Base-by-base conservation (phyloP, 768 basidiomycete species). In the Lactarius indigo region DNA sequence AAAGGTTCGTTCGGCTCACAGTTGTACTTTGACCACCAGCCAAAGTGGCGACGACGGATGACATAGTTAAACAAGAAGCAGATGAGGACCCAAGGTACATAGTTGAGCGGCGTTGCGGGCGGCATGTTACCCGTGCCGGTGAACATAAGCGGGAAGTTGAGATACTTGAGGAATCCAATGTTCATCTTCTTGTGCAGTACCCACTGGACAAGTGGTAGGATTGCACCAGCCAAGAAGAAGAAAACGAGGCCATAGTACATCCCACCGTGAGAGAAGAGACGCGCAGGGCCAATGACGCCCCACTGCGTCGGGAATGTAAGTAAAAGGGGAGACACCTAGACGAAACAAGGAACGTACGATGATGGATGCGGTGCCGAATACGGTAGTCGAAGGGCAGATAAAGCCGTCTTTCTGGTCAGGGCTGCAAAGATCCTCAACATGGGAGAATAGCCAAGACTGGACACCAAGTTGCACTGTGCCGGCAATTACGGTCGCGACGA, bases 321-420 rank as follows among this genome's bases (percentile, higher is more conserved):
- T 3, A 50, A 37, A 15, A 23, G 6, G 18, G 28, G 23, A 28
- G 6, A 28, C 20, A 60, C 1, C 6, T 15, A 1, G 28, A 20
- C 10, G 5, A 12, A 44, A 37, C 18, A 39, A 17, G 10, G 23
- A 8, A 57, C 74, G 87, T 87, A 92, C 67, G 69, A 93, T 83
- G 68, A 94, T 84, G 65, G 85, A 86, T 26, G 91, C 91, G 2
- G 89, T 90, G 42, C 89, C 90, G 74, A 93, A 92, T 9, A 91
- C 88, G 66, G 86, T 79, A 6, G 88, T 88, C 15, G 65, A 75
- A 0, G 90, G 89, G 74, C 91, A 92, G 63, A 84, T 87, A 76
- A 91, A 92, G 23, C 84, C 83, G 67, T 87, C 82, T 70, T 75
- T 78, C 74, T 89, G 85, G 62, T 77, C 65, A 6, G 79, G 72